Conservation (phyloP, 257 asterid species). For the Thymus quinquecostatus region DNA sequence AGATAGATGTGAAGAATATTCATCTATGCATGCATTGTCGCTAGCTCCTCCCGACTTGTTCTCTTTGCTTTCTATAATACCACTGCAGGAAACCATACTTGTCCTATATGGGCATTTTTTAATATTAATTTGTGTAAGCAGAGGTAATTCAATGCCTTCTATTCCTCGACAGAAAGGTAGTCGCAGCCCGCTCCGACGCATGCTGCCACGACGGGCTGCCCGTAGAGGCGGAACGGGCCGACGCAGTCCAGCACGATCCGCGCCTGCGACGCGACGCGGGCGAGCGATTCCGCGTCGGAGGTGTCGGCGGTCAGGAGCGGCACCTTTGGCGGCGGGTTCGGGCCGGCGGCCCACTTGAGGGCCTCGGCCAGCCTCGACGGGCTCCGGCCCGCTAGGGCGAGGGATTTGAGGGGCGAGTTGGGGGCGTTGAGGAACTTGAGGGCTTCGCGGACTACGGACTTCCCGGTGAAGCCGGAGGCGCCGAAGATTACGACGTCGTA, state of each 20-base stretch:
- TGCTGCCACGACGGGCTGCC: conserved; percentile 79
- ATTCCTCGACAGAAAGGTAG: conserved; percentile 35
- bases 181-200: conserved; percentile 81
- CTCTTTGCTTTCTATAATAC: too few species aligned
- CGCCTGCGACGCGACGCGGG: conserved; percentile 60
- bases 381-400: conserved; percentile 86
- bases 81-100: too few species aligned
- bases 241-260: conserved; percentile 72
- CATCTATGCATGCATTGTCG: too few species aligned
- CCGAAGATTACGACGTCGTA: conserved; percentile 74
- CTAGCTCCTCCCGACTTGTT: too few species aligned
- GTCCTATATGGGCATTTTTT: too few species aligned
- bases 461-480: conserved; percentile 94
- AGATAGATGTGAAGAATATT: too few species aligned
- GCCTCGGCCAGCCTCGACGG: conserved; percentile 59
- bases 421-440: conserved; percentile 77
- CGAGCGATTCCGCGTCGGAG: conserved; percentile 62
- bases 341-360: conserved; percentile 73
- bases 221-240: conserved; percentile 83
- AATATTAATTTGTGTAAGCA: too few species aligned
- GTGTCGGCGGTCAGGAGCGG: conserved; percentile 78
- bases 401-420: conserved; percentile 62
- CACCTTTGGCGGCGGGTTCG: conserved; percentile 61
- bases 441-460: conserved; percentile 80
- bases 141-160: too few species aligned